Evolutionary conservation across 2,329 filamentous ascomycete genomes (phyloP).

Genomic region (Sporothrix luriei): DNA sequence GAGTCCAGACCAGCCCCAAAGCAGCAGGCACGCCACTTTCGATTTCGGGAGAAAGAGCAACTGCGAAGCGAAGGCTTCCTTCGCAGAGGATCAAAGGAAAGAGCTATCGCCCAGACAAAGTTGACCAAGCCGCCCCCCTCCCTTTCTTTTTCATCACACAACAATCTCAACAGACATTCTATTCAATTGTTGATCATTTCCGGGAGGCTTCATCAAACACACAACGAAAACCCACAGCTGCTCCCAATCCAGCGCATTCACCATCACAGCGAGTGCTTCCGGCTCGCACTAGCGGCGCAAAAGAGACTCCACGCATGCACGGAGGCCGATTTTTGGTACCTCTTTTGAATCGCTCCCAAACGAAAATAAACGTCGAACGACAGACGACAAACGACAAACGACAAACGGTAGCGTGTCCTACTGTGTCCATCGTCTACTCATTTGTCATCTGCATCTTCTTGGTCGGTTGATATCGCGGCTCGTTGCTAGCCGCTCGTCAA

Average conservation of each 20-base stretch:
- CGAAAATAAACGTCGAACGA: background rate
- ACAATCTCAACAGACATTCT: background rate
- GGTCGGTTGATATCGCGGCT: background rate
- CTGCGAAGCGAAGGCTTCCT: background rate
- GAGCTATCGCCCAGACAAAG: slow-evolving; percentile 20
- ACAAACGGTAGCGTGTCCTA: background rate
- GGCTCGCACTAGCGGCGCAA: background rate
- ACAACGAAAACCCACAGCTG: background rate
- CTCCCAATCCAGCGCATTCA: slow-evolving; percentile 1
- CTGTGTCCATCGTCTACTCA: background rate
- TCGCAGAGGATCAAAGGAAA: slow-evolving; percentile 18
- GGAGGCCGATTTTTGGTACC: slow-evolving; percentile 9
- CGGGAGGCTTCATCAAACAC: background rate
- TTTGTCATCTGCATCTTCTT: background rate
- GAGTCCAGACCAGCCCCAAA: slow-evolving; percentile 15
- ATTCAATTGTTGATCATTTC: background rate
- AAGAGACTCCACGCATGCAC: background rate
- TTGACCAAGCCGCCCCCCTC: background rate
- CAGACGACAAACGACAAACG: too few species aligned
- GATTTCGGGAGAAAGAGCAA: slow-evolving; percentile 6
- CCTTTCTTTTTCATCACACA: background rate
- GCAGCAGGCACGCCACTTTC: slow-evolving; percentile 25
- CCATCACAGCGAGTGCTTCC: background rate
- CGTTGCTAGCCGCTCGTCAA: too few species aligned
- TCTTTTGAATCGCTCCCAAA: background rate